Percentiles rank a stretch among this genome's conserved stretches.
Evolutionary conservation across 1,284 basidiomycete genomes (phyloP).

Genomic region (Microbotryomycetes sp.): DNA sequence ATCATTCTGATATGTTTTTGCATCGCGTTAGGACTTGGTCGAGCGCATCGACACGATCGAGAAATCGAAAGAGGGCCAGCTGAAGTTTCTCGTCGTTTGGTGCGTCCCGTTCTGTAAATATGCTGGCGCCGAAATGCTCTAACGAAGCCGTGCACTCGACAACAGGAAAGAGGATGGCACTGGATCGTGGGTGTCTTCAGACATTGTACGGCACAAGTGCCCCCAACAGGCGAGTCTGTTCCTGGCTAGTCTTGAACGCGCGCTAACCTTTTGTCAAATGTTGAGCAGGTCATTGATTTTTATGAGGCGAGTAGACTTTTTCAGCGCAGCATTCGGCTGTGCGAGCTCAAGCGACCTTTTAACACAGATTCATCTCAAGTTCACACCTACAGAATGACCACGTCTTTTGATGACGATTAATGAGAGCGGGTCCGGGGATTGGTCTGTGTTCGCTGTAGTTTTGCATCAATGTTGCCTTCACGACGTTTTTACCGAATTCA

Average conservation of each 20-base stretch:
- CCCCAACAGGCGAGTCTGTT: slow-evolving; percentile 9
- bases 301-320: neutral
- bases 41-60: slow-evolving; percentile 4
- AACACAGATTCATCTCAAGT: neutral
- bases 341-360: too few relatives aligned
- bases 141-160: too few relatives aligned
- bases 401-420: too few relatives aligned
- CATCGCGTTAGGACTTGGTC: neutral
- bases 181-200: neutral
- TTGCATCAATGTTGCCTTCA: too few relatives aligned
- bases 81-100: slow-evolving; percentile 4
- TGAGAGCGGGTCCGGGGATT: too few relatives aligned
- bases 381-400: too few relatives aligned
- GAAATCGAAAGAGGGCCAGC: neutral
- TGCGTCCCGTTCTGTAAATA: neutral
- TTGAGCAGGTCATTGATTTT: neutral
- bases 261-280: too few relatives aligned
- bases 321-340: too few relatives aligned
- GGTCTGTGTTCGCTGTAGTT: too few relatives aligned
- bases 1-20: neutral
- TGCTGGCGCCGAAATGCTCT: too few relatives aligned
- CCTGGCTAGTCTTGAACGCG: too few relatives aligned
- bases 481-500: too few relatives aligned
- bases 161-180: neutral
- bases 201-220: neutral